Base-by-base conservation (phyloP, 345 rosid genomes). In the Linum trigynum region DNA sequence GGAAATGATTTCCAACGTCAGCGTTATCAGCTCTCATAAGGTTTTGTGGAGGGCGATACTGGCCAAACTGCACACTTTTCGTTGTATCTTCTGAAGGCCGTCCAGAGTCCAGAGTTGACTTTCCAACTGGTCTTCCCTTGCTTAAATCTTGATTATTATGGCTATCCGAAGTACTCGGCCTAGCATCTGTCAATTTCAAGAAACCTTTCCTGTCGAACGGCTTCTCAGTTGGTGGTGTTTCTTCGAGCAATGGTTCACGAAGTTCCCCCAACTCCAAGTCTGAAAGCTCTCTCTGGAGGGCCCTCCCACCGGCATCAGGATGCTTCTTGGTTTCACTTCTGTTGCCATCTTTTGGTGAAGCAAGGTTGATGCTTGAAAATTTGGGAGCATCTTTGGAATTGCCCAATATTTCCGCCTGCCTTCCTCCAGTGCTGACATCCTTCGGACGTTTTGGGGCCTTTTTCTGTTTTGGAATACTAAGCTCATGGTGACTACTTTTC, bases 201-300 rank as follows among this genome's bases (percentile, higher is more conserved):
- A 88, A 83, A 73, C 78, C 71, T 71, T 83, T 90, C 69, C 84
- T 84, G 64, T 88, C 96, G 51, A 74, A 71, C 65, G 76, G 85
- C 82, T 78, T 85, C 70, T 69, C 79, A 71, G 55, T 56, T 45
- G 76, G 53, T 23, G 32, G 79, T 73, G 76, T 79, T 69, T 82
- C 89, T 38, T 83, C 96, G 5, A 67, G 76, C 61, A 73, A 57
- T 67, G 90, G 80, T 69, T 87, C 95, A 40, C 90, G 96, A 63
- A 90, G 85, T 78, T 92, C 98, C 74, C 98, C 98, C 65, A 90
- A 75, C 84, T 92, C 98, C 85, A 92, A 79, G 70, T 86, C 92
- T 36, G 95, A 82, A 68, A 77, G 74, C 80, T 86, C 95, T 78
- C 89, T 82, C 58, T 80, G 96, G 75, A 90, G 92, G 48, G 76